Percentiles rank a stretch among this genome's conserved stretches.
These are phyloP conservation scores for Biscutella laevigata DNA, from an alignment of 441 rosid genomes.

Conservation along the genomic window DNA sequence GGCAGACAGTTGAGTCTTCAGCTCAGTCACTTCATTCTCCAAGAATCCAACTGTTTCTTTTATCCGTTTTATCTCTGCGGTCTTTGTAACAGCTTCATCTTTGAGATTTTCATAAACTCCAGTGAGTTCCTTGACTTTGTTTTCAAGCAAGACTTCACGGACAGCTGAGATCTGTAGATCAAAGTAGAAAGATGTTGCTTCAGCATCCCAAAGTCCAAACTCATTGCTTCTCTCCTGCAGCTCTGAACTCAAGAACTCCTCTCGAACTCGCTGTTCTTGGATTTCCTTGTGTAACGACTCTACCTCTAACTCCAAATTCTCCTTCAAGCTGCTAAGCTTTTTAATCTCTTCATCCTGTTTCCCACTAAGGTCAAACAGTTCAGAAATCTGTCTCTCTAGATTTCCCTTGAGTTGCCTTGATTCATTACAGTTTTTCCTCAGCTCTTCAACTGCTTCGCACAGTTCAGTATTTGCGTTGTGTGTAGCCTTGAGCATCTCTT, in stretches of 20 bases:
- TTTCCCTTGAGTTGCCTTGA: constrained; percentile 32
- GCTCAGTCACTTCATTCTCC: constrained; percentile 49
- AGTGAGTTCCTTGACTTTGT: constrained; percentile 54
- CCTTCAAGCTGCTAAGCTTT: constrained; percentile 46
- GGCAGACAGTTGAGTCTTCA: constrained; percentile 45
- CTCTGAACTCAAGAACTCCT: constrained; percentile 54
- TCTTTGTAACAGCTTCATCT: constrained; percentile 36
- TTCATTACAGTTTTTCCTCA: constrained; percentile 52
- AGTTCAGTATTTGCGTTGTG: constrained; percentile 48
- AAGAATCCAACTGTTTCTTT: constrained; percentile 44
- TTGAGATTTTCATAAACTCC: constrained; percentile 49
- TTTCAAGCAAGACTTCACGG: constrained; percentile 58
- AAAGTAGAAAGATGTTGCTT: constrained; percentile 65
- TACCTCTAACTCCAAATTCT: constrained; percentile 47
- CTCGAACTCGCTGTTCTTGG: constrained; percentile 48
- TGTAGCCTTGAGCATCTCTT: constrained; percentile 62
- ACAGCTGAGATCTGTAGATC: constrained; percentile 63
- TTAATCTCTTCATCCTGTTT: constrained; percentile 46
- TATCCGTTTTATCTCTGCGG: constrained; percentile 38
- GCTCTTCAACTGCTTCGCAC: constrained; percentile 52
- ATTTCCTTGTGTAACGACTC: constrained; percentile 40
- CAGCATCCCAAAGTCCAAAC: constrained; percentile 71
- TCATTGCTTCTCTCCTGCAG: constrained; percentile 60
- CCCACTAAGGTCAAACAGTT: constrained; percentile 35
- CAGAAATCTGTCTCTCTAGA: constrained; percentile 40